These are phyloP conservation scores for Spergularia azorica DNA, from an alignment of 179 eudicot genomes.

Conservation along the genomic window DNA sequence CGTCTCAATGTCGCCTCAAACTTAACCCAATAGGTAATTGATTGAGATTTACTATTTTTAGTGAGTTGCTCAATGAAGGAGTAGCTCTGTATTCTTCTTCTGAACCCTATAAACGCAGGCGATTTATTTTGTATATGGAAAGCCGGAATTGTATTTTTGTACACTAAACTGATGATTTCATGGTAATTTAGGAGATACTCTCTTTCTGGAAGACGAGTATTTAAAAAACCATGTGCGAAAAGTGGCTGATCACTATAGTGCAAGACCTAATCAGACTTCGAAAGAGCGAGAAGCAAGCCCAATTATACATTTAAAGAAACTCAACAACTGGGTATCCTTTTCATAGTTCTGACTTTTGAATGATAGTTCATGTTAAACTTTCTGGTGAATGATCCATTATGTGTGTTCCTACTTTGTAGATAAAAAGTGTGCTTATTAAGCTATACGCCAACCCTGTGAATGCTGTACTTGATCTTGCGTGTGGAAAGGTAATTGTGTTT, in stretches of 20 bases:
- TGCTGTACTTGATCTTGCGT: conserved; percentile 97
- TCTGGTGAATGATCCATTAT: conserved; percentile 1
- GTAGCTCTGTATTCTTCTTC: not conserved
- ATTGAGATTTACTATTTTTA: not conserved
- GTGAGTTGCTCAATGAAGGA: not conserved
- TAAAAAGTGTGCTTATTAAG: conserved; percentile 93
- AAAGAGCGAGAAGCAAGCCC: conserved; percentile 97
- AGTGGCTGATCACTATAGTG: conserved; percentile 99
- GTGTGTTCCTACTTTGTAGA: conserved; percentile 40
- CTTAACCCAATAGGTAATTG: conserved; percentile 66
- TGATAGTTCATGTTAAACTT: not conserved
- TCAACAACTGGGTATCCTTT: conserved; percentile 84
- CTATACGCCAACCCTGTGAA: conserved; percentile 80
- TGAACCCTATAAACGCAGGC: not conserved
- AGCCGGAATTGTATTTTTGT: not conserved
- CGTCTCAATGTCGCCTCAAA: conserved; percentile 74
- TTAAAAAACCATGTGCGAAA: conserved; percentile 60
- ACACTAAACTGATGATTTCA: not conserved
- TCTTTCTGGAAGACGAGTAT: conserved; percentile 67
- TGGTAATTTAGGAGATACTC: conserved; percentile 55
- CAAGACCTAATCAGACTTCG: conserved; percentile 88
- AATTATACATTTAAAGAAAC: conserved; percentile 92
- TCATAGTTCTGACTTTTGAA: not conserved
- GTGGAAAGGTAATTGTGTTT: conserved; percentile 80
- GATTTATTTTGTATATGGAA: not conserved